These are phyloP conservation scores for Solanum arcanum DNA, from an alignment of 257 asterid genomes.

Conservation along the genomic window DNA sequence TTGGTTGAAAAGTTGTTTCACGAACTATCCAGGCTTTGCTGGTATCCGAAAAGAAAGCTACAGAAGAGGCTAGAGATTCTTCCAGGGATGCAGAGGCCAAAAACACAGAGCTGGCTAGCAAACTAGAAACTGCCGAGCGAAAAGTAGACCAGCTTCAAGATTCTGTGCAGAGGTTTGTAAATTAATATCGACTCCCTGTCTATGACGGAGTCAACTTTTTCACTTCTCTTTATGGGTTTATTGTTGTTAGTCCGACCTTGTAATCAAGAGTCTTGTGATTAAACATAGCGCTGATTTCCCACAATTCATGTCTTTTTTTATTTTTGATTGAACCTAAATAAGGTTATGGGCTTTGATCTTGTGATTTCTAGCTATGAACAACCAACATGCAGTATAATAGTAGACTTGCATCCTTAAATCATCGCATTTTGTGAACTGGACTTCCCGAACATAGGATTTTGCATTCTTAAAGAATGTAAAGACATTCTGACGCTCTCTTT, in stretches of 20 bases:
- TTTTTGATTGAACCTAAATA: neutral
- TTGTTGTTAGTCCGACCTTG: neutral
- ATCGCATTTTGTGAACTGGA: neutral
- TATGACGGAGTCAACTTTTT: neutral
- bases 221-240: neutral
- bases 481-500: neutral
- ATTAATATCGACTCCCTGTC: neutral
- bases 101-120: conserved; percentile 48
- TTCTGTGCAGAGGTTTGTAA: conserved; percentile 65
- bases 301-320: neutral
- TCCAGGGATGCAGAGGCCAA: conserved; percentile 48
- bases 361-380: neutral
- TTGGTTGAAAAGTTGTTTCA: conserved; percentile 4
- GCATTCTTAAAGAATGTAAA: neutral
- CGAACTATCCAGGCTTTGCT: conserved; percentile 49
- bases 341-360: neutral
- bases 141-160: conserved; percentile 79
- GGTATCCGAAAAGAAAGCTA: conserved; percentile 55
- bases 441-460: neutral
- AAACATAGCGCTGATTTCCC: neutral
- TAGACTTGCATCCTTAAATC: neutral
- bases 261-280: neutral
- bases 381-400: neutral
- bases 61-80: conserved; percentile 60
- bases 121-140: conserved; percentile 58